These are phyloP conservation scores for Diaporthe aspalathi DNA, from an alignment of 2,329 filamentous ascomycete species.

Conservation along the genomic window DNA sequence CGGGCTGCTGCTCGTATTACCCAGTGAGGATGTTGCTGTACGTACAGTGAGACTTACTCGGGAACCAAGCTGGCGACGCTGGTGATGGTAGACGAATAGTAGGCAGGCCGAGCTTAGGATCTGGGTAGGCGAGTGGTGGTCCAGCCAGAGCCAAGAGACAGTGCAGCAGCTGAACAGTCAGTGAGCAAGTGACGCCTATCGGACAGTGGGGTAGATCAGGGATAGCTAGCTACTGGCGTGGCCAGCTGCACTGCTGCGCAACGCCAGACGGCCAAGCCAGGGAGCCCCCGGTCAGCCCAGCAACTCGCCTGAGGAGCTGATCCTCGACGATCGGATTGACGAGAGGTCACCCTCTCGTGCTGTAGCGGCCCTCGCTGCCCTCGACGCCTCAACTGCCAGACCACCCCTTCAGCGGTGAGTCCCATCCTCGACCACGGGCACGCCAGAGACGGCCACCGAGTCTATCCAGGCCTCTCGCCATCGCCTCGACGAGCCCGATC, in stretches of 20 bases:
- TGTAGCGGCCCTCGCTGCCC: constrained; percentile 12
- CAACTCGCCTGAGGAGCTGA: constrained; percentile 20
- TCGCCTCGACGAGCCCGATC: neutral
- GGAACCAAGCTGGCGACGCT: constrained; percentile 11
- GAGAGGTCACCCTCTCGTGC: neutral
- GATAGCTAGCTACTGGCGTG: constrained; percentile 15
- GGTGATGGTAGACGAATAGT: constrained; percentile 1
- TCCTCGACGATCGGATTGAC: constrained; percentile 24
- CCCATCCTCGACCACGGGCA: constrained; percentile 21
- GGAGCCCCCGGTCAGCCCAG: constrained; percentile 24
- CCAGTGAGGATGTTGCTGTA: neutral
- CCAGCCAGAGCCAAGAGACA: neutral
- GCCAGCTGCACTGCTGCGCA: neutral
- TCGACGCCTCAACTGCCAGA: constrained; percentile 27
- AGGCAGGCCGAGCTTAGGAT: constrained; percentile 16
- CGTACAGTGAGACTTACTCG: constrained; percentile 18
- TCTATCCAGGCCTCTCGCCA: constrained; percentile 4
- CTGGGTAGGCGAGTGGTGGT: constrained; percentile 28
- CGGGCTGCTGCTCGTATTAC: neutral
- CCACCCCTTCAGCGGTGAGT: constrained; percentile 30
- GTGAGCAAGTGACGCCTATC: constrained; percentile 6
- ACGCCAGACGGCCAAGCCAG: constrained; percentile 15
- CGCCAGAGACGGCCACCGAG: constrained; percentile 23
- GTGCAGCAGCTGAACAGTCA: constrained; percentile 19
- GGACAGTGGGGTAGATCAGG: constrained; percentile 25